Evolutionary conservation across 495 filamentous ascomycete genomes (phyloP).

Genomic region (Glutinoglossum americanum): DNA sequence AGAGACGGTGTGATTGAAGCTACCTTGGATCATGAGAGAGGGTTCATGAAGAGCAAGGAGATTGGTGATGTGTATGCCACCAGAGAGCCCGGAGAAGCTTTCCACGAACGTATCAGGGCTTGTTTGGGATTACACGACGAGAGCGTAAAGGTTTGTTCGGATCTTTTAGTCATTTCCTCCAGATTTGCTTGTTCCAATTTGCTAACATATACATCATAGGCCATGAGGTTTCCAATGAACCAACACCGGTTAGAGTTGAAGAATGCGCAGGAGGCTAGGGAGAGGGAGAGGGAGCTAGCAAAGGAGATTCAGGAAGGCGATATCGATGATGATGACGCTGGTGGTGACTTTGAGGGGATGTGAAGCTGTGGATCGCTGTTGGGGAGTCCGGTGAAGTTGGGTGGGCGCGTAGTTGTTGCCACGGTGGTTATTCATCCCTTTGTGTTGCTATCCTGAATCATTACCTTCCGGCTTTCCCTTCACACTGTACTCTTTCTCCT

Average conservation of each 20-base stretch:
- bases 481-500: neutral
- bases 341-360: slow-evolving; percentile 92
- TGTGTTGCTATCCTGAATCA: slow-evolving; percentile 1
- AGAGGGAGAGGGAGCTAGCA: slow-evolving; percentile 85
- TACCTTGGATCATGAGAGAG: slow-evolving; percentile 75
- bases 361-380: slow-evolving; percentile 22
- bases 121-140: slow-evolving; percentile 86
- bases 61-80: slow-evolving; percentile 89
- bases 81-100: slow-evolving; percentile 82
- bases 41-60: slow-evolving; percentile 97
- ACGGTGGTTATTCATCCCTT: neutral
- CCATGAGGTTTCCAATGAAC: slow-evolving; percentile 99
- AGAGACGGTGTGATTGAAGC: slow-evolving; percentile 96
- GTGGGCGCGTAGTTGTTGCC: neutral
- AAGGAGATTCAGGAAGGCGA: slow-evolving; percentile 99
- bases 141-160: slow-evolving; percentile 65
- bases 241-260: slow-evolving; percentile 93
- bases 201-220: slow-evolving; percentile 25
- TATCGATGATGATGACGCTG: slow-evolving; percentile 90
- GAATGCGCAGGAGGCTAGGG: slow-evolving; percentile 91
- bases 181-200: neutral
- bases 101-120: slow-evolving; percentile 86
- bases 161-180: slow-evolving; percentile 4
- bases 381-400: neutral
- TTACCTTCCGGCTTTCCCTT: neutral